Conservation (phyloP, 129 eudicot genomes). For the Flaveria robusta region DNA sequence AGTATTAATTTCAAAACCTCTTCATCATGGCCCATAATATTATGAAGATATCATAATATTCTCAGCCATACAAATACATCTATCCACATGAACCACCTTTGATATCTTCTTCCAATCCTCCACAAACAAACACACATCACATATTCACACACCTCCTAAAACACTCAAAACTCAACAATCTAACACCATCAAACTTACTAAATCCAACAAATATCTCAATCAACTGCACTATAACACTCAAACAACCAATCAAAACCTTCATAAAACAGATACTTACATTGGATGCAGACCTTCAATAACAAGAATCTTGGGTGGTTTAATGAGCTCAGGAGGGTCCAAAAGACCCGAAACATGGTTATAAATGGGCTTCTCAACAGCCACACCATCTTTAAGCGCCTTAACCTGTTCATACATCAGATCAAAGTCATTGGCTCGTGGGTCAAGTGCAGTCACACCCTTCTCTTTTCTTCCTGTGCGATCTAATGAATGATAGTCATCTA, state of each 20-base stretch:
- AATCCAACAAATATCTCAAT: background rate
- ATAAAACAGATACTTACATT: slow-evolving; percentile 52
- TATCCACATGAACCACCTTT: slow-evolving; percentile 32
- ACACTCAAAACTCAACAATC: slow-evolving; percentile 3
- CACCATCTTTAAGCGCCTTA: slow-evolving; percentile 71
- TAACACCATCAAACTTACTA: slow-evolving; percentile 24
- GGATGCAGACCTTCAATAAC: slow-evolving; percentile 96
- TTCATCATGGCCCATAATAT: slow-evolving; percentile 29
- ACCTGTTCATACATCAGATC: slow-evolving; percentile 96
- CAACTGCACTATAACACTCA: background rate
- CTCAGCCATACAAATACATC: slow-evolving; percentile 53
- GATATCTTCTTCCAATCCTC: slow-evolving; percentile 33
- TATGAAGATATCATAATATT: slow-evolving; percentile 27
- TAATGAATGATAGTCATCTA: slow-evolving; percentile 90
- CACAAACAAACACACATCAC: slow-evolving; percentile 29
- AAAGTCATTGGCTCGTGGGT: slow-evolving; percentile 86
- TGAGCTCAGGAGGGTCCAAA: slow-evolving; percentile 85
- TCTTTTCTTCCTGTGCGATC: slow-evolving; percentile 86
- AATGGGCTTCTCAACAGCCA: slow-evolving; percentile 75
- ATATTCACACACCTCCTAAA: slow-evolving; percentile 4
- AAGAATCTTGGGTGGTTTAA: slow-evolving; percentile 85
- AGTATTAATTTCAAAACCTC: too few species aligned
- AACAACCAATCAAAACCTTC: too few species aligned
- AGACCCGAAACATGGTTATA: slow-evolving; percentile 89
- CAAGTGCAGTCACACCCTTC: slow-evolving; percentile 93